A percentile compares a stretch with the other conserved stretches of the same genome.
These are phyloP conservation scores for Corymbia citriodora DNA, from an alignment of 441 rosid species.

Conservation along the genomic window DNA sequence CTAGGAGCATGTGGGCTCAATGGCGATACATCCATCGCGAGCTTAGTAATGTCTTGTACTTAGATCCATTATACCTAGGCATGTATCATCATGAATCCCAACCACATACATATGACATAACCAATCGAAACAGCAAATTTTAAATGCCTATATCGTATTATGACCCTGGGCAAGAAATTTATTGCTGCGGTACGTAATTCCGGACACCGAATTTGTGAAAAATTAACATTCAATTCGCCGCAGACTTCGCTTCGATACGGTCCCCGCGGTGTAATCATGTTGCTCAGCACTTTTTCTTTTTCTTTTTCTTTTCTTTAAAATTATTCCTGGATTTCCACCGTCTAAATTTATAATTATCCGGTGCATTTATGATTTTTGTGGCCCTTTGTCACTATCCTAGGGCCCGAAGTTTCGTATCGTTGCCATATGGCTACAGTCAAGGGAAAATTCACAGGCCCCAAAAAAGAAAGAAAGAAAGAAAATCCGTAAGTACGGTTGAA, in stretches of 20 bases:
- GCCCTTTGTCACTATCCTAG: background rate
- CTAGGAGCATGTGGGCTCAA: background rate
- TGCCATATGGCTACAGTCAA: background rate
- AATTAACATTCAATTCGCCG: background rate
- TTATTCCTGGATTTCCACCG: background rate
- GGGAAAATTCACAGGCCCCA: background rate
- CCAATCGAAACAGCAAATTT: background rate
- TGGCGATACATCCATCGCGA: accelerated
- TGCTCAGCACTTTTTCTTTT: background rate
- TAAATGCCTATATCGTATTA: background rate
- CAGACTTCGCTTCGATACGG: background rate
- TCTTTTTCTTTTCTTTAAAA: background rate
- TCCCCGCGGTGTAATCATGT: background rate
- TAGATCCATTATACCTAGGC: background rate
- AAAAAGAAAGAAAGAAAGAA: background rate
- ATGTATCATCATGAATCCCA: background rate
- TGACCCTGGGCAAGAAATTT: background rate
- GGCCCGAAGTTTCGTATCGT: background rate
- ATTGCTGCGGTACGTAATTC: background rate
- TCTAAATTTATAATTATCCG: background rate
- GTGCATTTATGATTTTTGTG: background rate
- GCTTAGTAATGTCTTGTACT: background rate
- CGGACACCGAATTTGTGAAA: background rate
- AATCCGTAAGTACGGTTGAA: background rate
- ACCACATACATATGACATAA: background rate